Base-by-base conservation (phyloP, 225 moss, liverwort and hornwort species). In the Polytrichum formosum region DNA sequence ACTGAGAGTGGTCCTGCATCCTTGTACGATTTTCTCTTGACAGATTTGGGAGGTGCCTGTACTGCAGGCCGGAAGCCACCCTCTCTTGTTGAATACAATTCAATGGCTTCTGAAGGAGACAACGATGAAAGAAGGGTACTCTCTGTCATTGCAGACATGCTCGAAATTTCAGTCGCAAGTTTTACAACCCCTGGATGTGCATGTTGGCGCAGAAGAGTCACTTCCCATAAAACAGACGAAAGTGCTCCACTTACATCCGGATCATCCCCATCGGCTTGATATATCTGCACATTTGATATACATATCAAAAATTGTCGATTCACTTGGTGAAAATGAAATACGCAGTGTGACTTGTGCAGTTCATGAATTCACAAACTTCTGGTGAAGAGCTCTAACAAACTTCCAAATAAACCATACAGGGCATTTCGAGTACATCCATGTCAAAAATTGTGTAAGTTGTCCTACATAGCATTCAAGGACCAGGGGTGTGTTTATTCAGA, bases 231-330 rank as follows among this genome's bases (percentile, higher is more conserved):
- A 5, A 84, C 79, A 31, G 84, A 80, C 26, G 93, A 84, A 9
- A 90, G 69, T n/a, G 90, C 89, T 71, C 87, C 91, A 78, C 87
- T 83, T 6, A 93, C 83, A 30, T 93, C 95, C 28, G 91, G 89
- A 73, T 93, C 91, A 68, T 88, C 85, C 10, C 81, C 85, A 55
- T 80, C 79, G 3, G 85, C 29, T 25, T 80, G 73, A 54, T 80
- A 74, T 37, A 79, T 73, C 93, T 96, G 87, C 71, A 76, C 23
- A 67, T 0, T 4, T 22, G 9, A 35, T n/a, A 5, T 17, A 67
- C 73, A 65, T 25, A 5, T 22, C 35, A 46, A 3, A 66, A 19
- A 20, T 19, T 26, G 27, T 22, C 9, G 0, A 6, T 20, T 58
- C 59, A 2, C 16, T 10, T 16, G 13, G 46, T 46, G 46, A 46